Evolutionary conservation across 164 flowering plant species (phyloP).

Genomic region (Warburgia ugandensis): DNA sequence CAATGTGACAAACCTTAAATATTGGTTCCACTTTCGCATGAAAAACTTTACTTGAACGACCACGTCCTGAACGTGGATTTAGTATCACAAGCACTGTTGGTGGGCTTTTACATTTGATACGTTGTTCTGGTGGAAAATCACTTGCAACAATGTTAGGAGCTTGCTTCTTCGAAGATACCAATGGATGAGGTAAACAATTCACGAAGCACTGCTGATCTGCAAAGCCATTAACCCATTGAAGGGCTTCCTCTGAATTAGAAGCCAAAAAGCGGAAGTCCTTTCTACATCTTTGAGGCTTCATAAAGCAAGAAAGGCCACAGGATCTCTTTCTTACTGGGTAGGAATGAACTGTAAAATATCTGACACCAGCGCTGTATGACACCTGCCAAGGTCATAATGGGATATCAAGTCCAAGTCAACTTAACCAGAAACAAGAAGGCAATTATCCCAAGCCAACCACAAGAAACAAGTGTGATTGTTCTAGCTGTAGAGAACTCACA

Average conservation of each 20-base stretch:
- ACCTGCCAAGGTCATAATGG: conserved; percentile 58
- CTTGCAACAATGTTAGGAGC: conserved; percentile 40
- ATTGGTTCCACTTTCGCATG: conserved; percentile 82
- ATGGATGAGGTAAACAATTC: conserved; percentile 83
- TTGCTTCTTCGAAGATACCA: conserved; percentile 79
- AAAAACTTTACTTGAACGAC: conserved; percentile 94
- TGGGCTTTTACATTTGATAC: conserved; percentile 69
- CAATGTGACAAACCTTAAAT: too few species aligned
- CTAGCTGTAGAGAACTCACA: too few species aligned
- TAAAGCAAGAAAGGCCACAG: conserved; percentile 61
- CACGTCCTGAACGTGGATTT: conserved; percentile 95
- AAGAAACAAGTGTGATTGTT: too few species aligned
- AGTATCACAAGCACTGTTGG: conserved; percentile 86
- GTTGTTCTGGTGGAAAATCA: conserved; percentile 62
- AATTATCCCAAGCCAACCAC: too few species aligned
- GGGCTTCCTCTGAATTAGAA: conserved; percentile 67
- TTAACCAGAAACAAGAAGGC: too few species aligned
- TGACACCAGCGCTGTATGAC: conserved; percentile 66
- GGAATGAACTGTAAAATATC: conserved; percentile 87
- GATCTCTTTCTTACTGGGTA: conserved; percentile 63
- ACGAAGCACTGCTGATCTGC: conserved; percentile 92
- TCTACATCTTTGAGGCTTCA: conserved; percentile 54
- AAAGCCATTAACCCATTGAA: conserved; percentile 87
- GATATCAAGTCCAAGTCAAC: too few species aligned
- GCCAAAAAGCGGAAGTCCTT: conserved; percentile 87